Conservation (phyloP, 2,329 filamentous ascomycete genomes). For the Cadophora sp. region DNA sequence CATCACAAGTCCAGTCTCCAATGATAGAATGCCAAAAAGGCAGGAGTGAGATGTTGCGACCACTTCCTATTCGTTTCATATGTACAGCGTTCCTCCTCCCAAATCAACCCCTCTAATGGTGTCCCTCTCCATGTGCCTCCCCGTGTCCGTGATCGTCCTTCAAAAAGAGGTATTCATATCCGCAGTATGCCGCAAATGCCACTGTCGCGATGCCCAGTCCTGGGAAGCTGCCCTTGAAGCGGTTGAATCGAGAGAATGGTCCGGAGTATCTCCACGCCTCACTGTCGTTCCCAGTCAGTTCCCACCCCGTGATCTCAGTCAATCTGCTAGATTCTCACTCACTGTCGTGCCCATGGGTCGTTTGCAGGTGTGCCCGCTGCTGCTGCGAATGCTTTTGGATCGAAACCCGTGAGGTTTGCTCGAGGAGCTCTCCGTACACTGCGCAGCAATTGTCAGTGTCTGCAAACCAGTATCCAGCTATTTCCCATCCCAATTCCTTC, state of each 20-base stretch:
- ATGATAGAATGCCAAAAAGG: not conserved
- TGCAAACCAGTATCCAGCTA: not conserved
- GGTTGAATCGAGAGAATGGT: slow-evolving; percentile 85
- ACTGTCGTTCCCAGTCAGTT: slow-evolving; percentile 67
- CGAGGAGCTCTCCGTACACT: slow-evolving; percentile 46
- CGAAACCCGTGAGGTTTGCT: slow-evolving; percentile 91
- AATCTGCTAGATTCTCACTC: slow-evolving; percentile 46
- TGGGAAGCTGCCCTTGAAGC: slow-evolving; percentile 86
- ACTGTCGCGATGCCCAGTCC: slow-evolving; percentile 92
- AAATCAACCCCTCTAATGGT: slow-evolving; percentile 56
- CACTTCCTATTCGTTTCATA: slow-evolving; percentile 43
- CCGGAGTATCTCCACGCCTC: slow-evolving; percentile 96
- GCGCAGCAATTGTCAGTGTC: slow-evolving; percentile 29
- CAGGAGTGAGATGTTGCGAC: not conserved
- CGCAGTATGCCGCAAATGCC: slow-evolving; percentile 88
- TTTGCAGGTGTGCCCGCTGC: slow-evolving; percentile 67
- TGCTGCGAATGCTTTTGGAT: slow-evolving; percentile 79
- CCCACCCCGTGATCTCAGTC: not conserved
- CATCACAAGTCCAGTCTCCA: not conserved
- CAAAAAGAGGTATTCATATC: slow-evolving; percentile 87
- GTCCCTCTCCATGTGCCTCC: slow-evolving; percentile 61
- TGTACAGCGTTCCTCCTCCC: slow-evolving; percentile 45
- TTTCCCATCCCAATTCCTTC: slow-evolving; percentile 20
- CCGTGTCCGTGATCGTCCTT: slow-evolving; percentile 70
- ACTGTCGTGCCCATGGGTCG: slow-evolving; percentile 73